A percentile compares a stretch with the other conserved stretches of the same genome.
Evolutionary conservation across 495 filamentous ascomycete species (phyloP).

Genomic region (Talaromyces ruber): DNA sequence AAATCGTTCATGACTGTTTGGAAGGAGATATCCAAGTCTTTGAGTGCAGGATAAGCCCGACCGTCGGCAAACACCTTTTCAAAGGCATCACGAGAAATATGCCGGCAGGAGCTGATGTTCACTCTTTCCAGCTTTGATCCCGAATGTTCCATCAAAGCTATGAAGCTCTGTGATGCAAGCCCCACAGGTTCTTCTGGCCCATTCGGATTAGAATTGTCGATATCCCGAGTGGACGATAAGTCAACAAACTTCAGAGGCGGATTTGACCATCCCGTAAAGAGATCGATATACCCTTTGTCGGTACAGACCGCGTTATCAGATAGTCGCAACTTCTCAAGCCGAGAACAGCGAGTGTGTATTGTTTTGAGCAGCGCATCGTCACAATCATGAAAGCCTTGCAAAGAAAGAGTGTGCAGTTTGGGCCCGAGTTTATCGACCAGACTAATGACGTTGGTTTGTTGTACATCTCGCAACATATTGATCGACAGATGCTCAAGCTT

Average conservation of each 20-base stretch:
- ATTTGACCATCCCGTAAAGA: slow-evolving; percentile 75
- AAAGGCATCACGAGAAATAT: slow-evolving; percentile 61
- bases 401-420: slow-evolving; percentile 61
- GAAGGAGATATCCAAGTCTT: slow-evolving; percentile 70
- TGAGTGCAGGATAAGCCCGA: slow-evolving; percentile 53
- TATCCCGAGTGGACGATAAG: slow-evolving; percentile 61
- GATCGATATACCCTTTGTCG: slow-evolving; percentile 55
- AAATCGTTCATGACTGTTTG: slow-evolving; percentile 65
- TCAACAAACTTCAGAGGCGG: slow-evolving; percentile 58
- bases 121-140: slow-evolving; percentile 51
- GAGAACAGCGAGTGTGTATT: slow-evolving; percentile 58
- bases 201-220: slow-evolving; percentile 60
- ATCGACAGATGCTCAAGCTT: slow-evolving; percentile 67
- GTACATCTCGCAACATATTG: slow-evolving; percentile 45
- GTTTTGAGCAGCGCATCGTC: slow-evolving; percentile 54
- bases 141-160: slow-evolving; percentile 78
- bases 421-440: slow-evolving; percentile 51
- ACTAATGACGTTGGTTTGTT: slow-evolving; percentile 47
- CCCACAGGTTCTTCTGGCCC: slow-evolving; percentile 51
- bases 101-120: slow-evolving; percentile 69
- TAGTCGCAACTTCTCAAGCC: slow-evolving; percentile 68
- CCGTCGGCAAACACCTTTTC: slow-evolving; percentile 58
- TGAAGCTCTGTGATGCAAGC: slow-evolving; percentile 64
- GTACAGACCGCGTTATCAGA: slow-evolving; percentile 65
- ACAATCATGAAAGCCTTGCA: slow-evolving; percentile 48